A percentile compares a stretch with the other conserved stretches of the same genome.
These are phyloP conservation scores for Myotisia sp. DNA, from an alignment of 2,329 filamentous ascomycete species.

Conservation along the genomic window DNA sequence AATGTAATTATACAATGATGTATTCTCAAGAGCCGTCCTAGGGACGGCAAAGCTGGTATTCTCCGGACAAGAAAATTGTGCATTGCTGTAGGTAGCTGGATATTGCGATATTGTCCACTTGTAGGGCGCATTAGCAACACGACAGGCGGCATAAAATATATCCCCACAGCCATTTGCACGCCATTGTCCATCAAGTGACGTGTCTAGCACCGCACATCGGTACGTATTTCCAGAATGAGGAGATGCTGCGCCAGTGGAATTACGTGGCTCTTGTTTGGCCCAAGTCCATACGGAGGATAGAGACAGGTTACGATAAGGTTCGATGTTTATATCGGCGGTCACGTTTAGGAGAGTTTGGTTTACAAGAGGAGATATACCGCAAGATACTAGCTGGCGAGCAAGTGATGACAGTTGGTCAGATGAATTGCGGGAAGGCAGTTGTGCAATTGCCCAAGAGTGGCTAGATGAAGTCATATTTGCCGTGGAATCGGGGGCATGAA, in stretches of 20 bases:
- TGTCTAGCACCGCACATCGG: slow-evolving; percentile 44
- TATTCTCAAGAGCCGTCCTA: slow-evolving; percentile 49
- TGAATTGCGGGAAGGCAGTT: slow-evolving; percentile 17
- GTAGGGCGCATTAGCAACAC: slow-evolving; percentile 40
- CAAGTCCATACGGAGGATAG: slow-evolving; percentile 46
- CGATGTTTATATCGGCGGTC: slow-evolving; percentile 36
- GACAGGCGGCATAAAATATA: slow-evolving; percentile 42
- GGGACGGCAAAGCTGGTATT: slow-evolving; percentile 42
- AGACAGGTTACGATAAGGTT: slow-evolving; percentile 37
- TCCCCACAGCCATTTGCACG: slow-evolving; percentile 41
- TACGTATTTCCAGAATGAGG: slow-evolving; percentile 21
- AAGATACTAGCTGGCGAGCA: slow-evolving; percentile 34
- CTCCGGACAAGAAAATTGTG: slow-evolving; percentile 35
- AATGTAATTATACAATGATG: slow-evolving; percentile 38
- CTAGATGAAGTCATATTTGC: slow-evolving; percentile 31
- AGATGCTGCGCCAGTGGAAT: slow-evolving; percentile 23
- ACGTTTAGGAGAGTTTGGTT: slow-evolving; percentile 40
- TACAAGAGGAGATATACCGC: slow-evolving; percentile 47
- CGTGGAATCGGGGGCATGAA: slow-evolving; percentile 33
- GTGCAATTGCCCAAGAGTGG: slow-evolving; percentile 39
- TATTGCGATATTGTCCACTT: slow-evolving; percentile 40
- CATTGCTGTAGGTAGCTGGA: slow-evolving; percentile 31
- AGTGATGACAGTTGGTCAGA: slow-evolving; percentile 21
- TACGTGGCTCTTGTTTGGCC: slow-evolving; percentile 42
- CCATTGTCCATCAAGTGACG: slow-evolving; percentile 41